These are phyloP conservation scores for Pseudopediastrum boryanum DNA, from an alignment of 139 green algal genomes.

Conservation along the genomic window DNA sequence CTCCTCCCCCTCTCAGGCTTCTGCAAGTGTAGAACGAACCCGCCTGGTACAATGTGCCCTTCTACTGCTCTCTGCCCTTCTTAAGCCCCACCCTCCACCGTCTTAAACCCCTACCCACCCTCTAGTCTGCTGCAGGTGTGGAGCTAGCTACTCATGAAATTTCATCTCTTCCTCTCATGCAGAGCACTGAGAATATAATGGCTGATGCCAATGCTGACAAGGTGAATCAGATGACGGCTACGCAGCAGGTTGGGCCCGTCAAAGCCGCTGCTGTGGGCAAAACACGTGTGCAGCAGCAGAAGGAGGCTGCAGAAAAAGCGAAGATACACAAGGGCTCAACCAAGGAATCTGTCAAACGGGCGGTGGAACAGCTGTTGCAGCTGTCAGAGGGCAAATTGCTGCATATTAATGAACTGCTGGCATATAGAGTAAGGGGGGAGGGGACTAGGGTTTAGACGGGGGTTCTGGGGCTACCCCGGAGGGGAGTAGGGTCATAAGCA, in stretches of 20 bases:
- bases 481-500: too few species aligned
- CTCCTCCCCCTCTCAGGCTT: too few species aligned
- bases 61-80: neutral
- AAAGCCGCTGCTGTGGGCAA: neutral
- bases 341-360: neutral
- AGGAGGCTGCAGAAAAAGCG: neutral
- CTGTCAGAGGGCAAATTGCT: neutral
- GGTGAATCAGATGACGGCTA: too few species aligned
- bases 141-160: too few species aligned
- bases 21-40: neutral
- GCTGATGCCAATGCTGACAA: too few species aligned
- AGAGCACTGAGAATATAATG: too few species aligned
- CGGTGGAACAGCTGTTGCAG: neutral
- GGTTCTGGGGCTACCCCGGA: too few species aligned
- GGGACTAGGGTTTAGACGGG: too few species aligned
- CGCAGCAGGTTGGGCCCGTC: neutral
- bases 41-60: neutral
- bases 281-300: slow-evolving; percentile 1
- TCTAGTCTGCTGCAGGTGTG: neutral
- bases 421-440: slow-evolving; percentile 30
- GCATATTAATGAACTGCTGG: slow-evolving; percentile 28
- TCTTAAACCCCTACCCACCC: too few species aligned
- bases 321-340: too few species aligned
- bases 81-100: too few species aligned
- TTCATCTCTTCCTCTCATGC: too few species aligned